Evolutionary conservation across 2,329 filamentous ascomycete genomes (phyloP).

Genomic region (Stachybotrys chlorohalonatus): DNA sequence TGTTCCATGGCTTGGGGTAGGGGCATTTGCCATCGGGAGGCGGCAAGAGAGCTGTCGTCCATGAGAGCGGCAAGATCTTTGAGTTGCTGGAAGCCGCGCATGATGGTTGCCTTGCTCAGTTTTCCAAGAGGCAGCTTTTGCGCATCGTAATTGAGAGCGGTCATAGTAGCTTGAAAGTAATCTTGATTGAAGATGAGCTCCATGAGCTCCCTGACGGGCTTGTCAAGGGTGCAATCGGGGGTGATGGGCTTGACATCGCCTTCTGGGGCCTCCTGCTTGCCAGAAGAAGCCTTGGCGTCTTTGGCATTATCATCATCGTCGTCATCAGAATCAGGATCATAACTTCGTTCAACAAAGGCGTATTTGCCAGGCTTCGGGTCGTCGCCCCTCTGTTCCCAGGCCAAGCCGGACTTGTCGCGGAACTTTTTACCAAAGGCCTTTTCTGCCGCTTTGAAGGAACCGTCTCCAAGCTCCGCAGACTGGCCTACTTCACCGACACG

Average conservation of each 20-base stretch:
- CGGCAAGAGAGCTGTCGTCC: constrained; percentile 39
- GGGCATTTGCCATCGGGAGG: constrained; percentile 28
- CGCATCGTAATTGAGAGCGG: constrained; percentile 59
- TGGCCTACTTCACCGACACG: constrained; percentile 58
- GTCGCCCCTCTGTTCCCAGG: constrained; percentile 43
- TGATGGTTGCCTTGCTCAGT: constrained; percentile 70
- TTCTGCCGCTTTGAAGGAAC: constrained; percentile 33
- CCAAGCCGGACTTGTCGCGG: constrained; percentile 49
- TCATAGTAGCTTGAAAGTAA: constrained; percentile 61
- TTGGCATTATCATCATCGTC: constrained; percentile 30
- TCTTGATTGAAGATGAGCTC: constrained; percentile 74
- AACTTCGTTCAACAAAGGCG: constrained; percentile 71
- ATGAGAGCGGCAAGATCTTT: constrained; percentile 66
- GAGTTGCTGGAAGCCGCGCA: constrained; percentile 63
- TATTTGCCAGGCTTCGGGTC: constrained; percentile 61
- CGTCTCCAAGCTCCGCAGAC: constrained; percentile 31
- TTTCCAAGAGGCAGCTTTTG: constrained; percentile 78
- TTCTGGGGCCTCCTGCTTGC: constrained; percentile 20
- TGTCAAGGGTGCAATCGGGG: constrained; percentile 47
- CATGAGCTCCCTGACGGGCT: constrained; percentile 59
- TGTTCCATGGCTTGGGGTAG: constrained; percentile 40
- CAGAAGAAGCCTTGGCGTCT: constrained; percentile 5
- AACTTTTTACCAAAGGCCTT: constrained; percentile 52
- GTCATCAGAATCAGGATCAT: constrained; percentile 59
- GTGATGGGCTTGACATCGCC: constrained; percentile 22